A percentile compares a stretch with the other conserved stretches of the same genome.
Conservation (phyloP, 2,329 filamentous ascomycete species). For the Clarireedia homoeocarpa region DNA sequence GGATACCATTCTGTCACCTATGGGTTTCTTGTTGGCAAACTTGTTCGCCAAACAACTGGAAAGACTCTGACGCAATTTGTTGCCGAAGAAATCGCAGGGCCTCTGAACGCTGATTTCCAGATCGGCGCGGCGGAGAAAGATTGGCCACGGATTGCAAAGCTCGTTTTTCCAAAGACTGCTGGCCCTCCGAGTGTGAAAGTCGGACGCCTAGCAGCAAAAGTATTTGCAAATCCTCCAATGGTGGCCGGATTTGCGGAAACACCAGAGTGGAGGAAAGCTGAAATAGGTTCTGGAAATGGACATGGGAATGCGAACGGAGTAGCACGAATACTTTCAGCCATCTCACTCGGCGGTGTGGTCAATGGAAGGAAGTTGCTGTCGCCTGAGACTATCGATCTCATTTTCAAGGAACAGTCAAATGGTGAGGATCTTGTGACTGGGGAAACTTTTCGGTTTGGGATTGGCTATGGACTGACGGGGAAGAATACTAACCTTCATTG, state of each 20-base stretch:
- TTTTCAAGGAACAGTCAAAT: not conserved
- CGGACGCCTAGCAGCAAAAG: not conserved
- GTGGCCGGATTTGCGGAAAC: not conserved
- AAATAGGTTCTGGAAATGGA: constrained; percentile 38
- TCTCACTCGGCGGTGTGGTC: not conserved
- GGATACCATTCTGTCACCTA: constrained; percentile 36
- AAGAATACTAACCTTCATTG: constrained; percentile 5
- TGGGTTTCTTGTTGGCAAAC: constrained; percentile 37
- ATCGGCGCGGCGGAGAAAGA: constrained; percentile 5
- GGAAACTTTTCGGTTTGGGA: not conserved
- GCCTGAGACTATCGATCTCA: not conserved
- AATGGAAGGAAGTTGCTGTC: not conserved
- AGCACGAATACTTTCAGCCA: constrained; percentile 17
- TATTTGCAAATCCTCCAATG: not conserved
- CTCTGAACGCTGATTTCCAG: constrained; percentile 9
- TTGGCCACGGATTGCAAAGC: not conserved
- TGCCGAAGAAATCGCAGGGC: constrained; percentile 5
- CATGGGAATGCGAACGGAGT: constrained; percentile 38
- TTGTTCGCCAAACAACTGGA: constrained; percentile 35
- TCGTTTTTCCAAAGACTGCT: too few species aligned
- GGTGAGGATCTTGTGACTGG: not conserved
- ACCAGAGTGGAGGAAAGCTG: constrained; percentile 29
- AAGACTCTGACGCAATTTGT: constrained; percentile 38
- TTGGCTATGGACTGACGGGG: constrained; percentile 24
- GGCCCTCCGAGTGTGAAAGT: constrained; percentile 1